These are phyloP conservation scores for Trichoderma afroharzianum DNA, from an alignment of 2,329 filamentous ascomycete genomes.

Conservation along the genomic window DNA sequence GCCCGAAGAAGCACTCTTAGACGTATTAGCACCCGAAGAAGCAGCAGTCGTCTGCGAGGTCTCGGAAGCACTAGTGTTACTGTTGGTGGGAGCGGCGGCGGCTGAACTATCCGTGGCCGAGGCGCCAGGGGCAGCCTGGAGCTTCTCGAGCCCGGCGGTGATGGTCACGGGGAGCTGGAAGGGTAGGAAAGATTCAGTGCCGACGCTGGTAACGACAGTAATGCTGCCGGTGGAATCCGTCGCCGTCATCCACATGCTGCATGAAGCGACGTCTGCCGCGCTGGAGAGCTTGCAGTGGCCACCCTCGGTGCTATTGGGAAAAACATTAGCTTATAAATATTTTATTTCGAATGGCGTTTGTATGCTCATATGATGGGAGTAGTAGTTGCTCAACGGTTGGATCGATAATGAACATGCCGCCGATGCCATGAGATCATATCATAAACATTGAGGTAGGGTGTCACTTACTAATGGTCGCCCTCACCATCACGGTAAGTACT, in stretches of 20 bases:
- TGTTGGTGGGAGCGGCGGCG: conserved; percentile 21
- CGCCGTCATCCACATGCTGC: conserved; percentile 17
- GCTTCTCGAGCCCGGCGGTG: conserved; percentile 38
- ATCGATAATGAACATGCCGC: not conserved
- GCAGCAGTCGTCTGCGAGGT: conserved; percentile 8
- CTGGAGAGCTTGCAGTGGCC: conserved; percentile 27
- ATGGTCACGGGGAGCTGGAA: conserved; percentile 32
- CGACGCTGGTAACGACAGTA: not conserved
- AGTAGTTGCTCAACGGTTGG: not conserved
- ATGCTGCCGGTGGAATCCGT: not conserved
- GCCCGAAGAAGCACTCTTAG: no score
- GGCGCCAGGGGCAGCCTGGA: conserved; percentile 22
- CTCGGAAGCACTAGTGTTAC: conserved; percentile 1
- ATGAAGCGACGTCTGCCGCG: conserved; percentile 24
- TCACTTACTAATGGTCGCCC: not conserved
- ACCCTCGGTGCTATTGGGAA: conserved; percentile 19
- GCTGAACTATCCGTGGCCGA: conserved; percentile 3
- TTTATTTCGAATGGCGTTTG: not conserved
- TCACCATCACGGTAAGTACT: not conserved
- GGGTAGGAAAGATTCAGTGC: conserved; percentile 22
- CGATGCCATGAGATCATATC: not conserved
- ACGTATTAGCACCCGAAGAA: no score
- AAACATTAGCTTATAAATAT: not conserved
- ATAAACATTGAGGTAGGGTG: not conserved
- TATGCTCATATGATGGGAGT: not conserved